Conservation (phyloP, 78 protist genomes). For the Creolimax fragrantissima region DNA sequence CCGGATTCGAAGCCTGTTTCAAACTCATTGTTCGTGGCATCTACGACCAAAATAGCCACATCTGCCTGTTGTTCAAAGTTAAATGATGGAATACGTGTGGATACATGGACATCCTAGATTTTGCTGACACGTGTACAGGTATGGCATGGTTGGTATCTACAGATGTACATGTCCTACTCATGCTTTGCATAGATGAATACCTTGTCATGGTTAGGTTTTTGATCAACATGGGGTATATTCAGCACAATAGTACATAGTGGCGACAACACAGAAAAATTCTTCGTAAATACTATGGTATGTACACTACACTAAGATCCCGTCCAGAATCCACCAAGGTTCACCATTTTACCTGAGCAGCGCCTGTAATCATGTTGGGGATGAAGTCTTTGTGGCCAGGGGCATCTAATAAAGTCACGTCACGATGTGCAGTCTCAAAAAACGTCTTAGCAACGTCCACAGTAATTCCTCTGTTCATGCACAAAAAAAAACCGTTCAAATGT, state of each 20-base stretch:
- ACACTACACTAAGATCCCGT: too few relatives aligned
- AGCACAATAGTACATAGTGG: too few relatives aligned
- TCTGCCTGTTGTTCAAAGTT: slow-evolving; percentile 73
- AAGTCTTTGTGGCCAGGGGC: slow-evolving; percentile 98
- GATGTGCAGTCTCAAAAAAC: slow-evolving; percentile 48
- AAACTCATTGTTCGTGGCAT: slow-evolving; percentile 72
- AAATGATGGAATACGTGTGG: too few relatives aligned
- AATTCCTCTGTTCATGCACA: slow-evolving; percentile 60
- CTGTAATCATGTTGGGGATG: slow-evolving; percentile 87
- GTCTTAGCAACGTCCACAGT: slow-evolving; percentile 85
- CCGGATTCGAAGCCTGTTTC: slow-evolving; percentile 79
- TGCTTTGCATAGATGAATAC: too few relatives aligned
- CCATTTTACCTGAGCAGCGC: slow-evolving; percentile 85
- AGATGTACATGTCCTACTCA: too few relatives aligned
- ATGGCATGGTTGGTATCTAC: background rate
- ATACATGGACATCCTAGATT: too few relatives aligned
- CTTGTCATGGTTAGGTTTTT: too few relatives aligned
- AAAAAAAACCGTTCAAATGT: too few relatives aligned
- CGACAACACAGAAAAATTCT: too few relatives aligned
- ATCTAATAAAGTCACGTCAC: slow-evolving; percentile 83
- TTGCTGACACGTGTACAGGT: background rate
- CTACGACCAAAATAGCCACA: slow-evolving; percentile 80
- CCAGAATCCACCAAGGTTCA: too few relatives aligned
- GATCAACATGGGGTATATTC: too few relatives aligned
- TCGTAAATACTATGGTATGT: too few relatives aligned